Conservation (phyloP, 2,329 filamentous ascomycete species). For the Fusarium sp. region DNA sequence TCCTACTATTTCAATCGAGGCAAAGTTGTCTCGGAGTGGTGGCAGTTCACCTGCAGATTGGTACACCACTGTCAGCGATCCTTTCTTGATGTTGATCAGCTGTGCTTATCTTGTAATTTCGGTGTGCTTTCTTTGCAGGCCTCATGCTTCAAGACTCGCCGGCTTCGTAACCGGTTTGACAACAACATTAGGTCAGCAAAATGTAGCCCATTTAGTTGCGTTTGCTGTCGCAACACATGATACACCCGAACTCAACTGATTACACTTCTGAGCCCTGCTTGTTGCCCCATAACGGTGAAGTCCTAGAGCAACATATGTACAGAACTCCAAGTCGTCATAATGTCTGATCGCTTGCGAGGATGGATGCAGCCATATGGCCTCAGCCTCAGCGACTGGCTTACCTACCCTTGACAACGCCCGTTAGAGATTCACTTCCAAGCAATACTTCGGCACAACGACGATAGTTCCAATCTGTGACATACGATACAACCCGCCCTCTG, state of each 20-base stretch:
- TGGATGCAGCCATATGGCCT: background rate
- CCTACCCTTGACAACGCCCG: constrained; percentile 1
- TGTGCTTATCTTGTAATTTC: constrained; percentile 18
- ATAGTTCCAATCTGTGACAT: background rate
- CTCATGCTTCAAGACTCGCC: background rate
- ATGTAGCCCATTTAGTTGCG: background rate
- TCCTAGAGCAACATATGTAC: background rate
- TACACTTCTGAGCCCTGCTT: background rate
- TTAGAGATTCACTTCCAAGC: background rate
- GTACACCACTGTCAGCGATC: background rate
- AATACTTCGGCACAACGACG: background rate
- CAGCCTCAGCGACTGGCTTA: background rate
- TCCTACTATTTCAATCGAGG: background rate
- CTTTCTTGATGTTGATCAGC: background rate
- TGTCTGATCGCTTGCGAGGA: background rate
- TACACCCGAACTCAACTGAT: background rate
- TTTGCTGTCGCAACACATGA: background rate
- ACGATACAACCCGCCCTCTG: background rate
- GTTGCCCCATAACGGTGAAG: background rate
- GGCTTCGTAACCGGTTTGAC: background rate
- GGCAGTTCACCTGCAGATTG: background rate
- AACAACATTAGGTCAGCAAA: background rate
- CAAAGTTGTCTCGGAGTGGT: background rate
- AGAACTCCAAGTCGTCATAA: background rate
- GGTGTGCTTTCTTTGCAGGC: background rate